Evolutionary conservation across 225 moss, liverwort and hornwort genomes (phyloP).

Genomic region (Polytrichum formosum): DNA sequence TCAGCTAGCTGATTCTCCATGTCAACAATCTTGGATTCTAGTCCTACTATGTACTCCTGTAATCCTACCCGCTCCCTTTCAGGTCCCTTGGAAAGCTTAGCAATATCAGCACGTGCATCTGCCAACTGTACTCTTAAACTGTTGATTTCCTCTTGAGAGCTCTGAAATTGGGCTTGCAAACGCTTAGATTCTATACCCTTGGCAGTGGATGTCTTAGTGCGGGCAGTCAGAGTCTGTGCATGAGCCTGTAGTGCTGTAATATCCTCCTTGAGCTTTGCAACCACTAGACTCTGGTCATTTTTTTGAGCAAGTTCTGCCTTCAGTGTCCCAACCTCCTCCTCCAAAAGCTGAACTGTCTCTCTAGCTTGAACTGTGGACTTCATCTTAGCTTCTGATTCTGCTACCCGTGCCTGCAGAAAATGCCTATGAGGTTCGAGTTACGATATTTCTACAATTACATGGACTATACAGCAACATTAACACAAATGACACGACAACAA

Average conservation of each 20-base stretch:
- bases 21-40: slow-evolving; percentile 63
- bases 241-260: slow-evolving; percentile 46
- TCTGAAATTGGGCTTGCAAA: slow-evolving; percentile 42
- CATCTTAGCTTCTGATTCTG: slow-evolving; percentile 69
- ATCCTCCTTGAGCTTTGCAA: slow-evolving; percentile 48
- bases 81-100: slow-evolving; percentile 27
- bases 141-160: slow-evolving; percentile 62
- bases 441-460: not conserved
- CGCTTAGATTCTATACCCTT: slow-evolving; percentile 30
- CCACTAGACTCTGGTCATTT: slow-evolving; percentile 37
- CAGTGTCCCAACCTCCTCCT: slow-evolving; percentile 49
- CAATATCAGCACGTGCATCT: slow-evolving; percentile 49
- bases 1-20: slow-evolving; percentile 59
- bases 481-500: not conserved
- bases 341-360: slow-evolving; percentile 55
- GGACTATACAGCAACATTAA: not conserved
- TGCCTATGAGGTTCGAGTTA: not conserved
- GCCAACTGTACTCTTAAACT: slow-evolving; percentile 40
- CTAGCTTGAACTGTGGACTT: slow-evolving; percentile 46
- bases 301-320: slow-evolving; percentile 44
- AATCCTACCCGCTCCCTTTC: slow-evolving; percentile 44
- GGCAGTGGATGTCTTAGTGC: slow-evolving; percentile 34
- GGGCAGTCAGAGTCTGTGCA: slow-evolving; percentile 40
- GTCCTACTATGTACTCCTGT: slow-evolving; percentile 55
- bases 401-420: slow-evolving; percentile 55